Percentiles rank a stretch among this genome's conserved stretches.
Conservation (phyloP, 2,329 filamentous ascomycete genomes). For the Cladophialophora bantiana region DNA sequence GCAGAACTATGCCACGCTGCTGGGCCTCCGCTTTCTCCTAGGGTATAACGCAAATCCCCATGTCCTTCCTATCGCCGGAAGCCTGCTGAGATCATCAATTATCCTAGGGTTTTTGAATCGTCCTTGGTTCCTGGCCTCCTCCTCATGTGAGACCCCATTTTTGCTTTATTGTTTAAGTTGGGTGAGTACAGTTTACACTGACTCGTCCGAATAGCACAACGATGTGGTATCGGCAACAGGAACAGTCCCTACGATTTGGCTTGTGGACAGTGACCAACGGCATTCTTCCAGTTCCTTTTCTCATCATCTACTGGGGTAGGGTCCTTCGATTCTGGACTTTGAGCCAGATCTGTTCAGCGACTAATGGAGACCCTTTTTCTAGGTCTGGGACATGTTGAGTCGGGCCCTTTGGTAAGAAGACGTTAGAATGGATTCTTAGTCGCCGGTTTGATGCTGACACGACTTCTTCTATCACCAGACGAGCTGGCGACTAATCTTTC, state of each 20-base stretch:
- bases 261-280: constrained; percentile 66
- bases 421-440: background rate
- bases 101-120: background rate
- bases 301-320: constrained; percentile 54
- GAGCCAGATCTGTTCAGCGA: too few relatives aligned
- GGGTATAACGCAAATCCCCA: constrained; percentile 51
- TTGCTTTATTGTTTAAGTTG: too few relatives aligned
- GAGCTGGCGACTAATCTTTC: constrained; percentile 59
- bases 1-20: constrained; percentile 61
- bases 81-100: constrained; percentile 5
- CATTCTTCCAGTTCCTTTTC: constrained; percentile 67
- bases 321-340: constrained; percentile 25
- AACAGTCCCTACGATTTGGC: constrained; percentile 67
- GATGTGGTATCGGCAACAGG: constrained; percentile 64
- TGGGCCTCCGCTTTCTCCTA: constrained; percentile 62
- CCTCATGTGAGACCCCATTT: constrained; percentile 12
- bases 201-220: constrained; percentile 48
- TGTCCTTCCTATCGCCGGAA: background rate
- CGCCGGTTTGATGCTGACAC: background rate
- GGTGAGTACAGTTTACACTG: constrained; percentile 41
- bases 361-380: background rate
- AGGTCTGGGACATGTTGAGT: constrained; percentile 22
- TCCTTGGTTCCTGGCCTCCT: constrained; percentile 16
- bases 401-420: constrained; percentile 17
- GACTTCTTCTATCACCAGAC: background rate